A percentile compares a stretch with the other conserved stretches of the same genome.
Evolutionary conservation across 2,329 filamentous ascomycete species (phyloP).

Genomic region (Aureobasidium uvarum): DNA sequence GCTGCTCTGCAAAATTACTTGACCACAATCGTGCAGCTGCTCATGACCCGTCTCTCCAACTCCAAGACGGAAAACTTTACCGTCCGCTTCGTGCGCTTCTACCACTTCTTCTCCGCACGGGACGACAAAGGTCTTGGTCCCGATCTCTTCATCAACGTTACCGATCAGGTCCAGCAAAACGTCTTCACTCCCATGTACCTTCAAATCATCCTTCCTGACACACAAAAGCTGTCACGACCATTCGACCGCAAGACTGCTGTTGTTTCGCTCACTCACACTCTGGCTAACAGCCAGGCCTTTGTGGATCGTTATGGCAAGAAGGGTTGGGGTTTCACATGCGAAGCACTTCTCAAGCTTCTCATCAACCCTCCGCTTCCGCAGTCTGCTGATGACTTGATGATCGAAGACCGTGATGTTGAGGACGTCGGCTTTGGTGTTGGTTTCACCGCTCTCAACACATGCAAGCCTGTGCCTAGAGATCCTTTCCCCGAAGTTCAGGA

Average conservation of each 20-base stretch:
- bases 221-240: constrained; percentile 81
- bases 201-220: constrained; percentile 80
- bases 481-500: constrained; percentile 83
- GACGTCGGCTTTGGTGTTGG: constrained; percentile 93
- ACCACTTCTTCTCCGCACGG: constrained; percentile 81
- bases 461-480: constrained; percentile 70
- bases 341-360: constrained; percentile 82
- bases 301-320: constrained; percentile 67
- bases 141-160: constrained; percentile 84
- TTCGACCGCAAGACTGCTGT: constrained; percentile 92
- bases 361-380: constrained; percentile 77
- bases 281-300: constrained; percentile 83
- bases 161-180: constrained; percentile 73
- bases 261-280: constrained; percentile 86
- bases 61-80: constrained; percentile 82
- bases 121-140: constrained; percentile 80
- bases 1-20: constrained; percentile 77
- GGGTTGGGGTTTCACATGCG: constrained; percentile 88
- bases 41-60: constrained; percentile 70
- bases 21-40: constrained; percentile 71
- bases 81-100: constrained; percentile 87
- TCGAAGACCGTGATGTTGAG: constrained; percentile 87
- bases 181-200: constrained; percentile 86
- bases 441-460: constrained; percentile 91
- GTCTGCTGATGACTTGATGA: constrained; percentile 63